Conservation (phyloP, 1,139 yeast genomes). For the Nakaseomyces uthaithaninus region DNA sequence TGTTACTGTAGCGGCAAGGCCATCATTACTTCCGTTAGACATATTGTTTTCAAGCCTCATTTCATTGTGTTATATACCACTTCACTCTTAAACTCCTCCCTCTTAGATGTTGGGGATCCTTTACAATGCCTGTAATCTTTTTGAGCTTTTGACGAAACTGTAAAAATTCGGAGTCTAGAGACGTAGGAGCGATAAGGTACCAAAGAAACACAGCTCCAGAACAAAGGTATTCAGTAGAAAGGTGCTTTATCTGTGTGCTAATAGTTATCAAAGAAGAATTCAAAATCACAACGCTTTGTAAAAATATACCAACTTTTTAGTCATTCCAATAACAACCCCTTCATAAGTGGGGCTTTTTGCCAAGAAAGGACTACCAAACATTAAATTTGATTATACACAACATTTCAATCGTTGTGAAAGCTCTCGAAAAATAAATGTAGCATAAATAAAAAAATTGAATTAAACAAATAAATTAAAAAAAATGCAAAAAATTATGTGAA, state of each 20-base stretch:
- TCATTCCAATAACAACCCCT: not conserved
- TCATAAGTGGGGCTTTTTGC: no score
- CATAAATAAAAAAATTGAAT: not conserved
- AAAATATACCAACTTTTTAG: no score
- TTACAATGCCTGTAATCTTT: not conserved
- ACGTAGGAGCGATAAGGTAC: not conserved
- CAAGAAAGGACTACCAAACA: no score
- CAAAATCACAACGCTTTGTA: no score
- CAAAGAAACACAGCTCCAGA: not conserved
- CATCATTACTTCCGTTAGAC: not conserved
- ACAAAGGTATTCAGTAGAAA: no score
- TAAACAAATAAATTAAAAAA: not conserved
- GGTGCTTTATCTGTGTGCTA: no score
- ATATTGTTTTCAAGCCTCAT: not conserved
- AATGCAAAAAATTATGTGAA: not conserved
- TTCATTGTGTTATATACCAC: not conserved
- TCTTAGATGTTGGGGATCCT: no score
- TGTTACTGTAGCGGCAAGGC: slow-evolving; percentile 2
- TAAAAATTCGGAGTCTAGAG: not conserved
- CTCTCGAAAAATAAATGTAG: not conserved
- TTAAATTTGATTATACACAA: no score
- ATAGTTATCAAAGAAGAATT: no score
- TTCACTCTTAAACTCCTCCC: not conserved
- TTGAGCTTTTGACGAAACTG: not conserved
- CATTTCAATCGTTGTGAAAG: not conserved